Evolutionary conservation across 1,284 basidiomycete species (phyloP), one percentile per base, ranked within the genome.

Genomic region (Exobasidium cylindrosporum): DNA sequence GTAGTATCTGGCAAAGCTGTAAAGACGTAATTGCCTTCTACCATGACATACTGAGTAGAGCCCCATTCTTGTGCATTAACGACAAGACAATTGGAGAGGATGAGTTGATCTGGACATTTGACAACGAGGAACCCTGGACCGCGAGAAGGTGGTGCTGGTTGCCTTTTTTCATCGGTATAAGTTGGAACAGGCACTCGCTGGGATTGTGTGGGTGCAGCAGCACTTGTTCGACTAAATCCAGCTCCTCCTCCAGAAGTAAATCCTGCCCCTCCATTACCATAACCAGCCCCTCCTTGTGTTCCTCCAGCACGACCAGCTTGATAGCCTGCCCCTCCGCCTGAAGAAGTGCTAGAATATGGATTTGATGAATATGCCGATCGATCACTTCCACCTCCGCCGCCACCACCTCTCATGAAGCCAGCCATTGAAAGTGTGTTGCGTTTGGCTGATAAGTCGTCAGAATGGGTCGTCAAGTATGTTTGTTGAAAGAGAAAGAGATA

Each of bases 41-140:
- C 57, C 54, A 75, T 54, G 26, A 79, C 65, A 55, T 78, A 79
- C 44, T 72, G 72, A 23, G 75, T 73, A 26, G 61, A 62, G 2
- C 72, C 69, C 76, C 76, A 79, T 47, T 79, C 77, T 30, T 75
- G 69, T 13, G 65, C 64, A 57, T 76, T 76, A 58, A 71, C 53
- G 50, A 77, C 65, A 32, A 77, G 47, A 60, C 75, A 76, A 61
- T 79, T 79, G 55, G 73, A 65, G 17, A 70, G 67, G 24, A 69
- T 63, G 31, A 73, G 63, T 45, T 67, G 57, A 26, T 67, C 65
- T 1, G 77, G 77, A 29, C 73, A 73, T 54, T 69, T 73, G 2
- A 63, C 62, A 1, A 70, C 60, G 7, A 66, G 59, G 44, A 64
- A 60, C 13, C 55, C 55, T 29, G 47, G n/a, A 40, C n/a, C n/a